phyloP scores from a whole-genome alignment of 1,284 basidiomycete genomes.

The Ganoderma sinense region DNA sequence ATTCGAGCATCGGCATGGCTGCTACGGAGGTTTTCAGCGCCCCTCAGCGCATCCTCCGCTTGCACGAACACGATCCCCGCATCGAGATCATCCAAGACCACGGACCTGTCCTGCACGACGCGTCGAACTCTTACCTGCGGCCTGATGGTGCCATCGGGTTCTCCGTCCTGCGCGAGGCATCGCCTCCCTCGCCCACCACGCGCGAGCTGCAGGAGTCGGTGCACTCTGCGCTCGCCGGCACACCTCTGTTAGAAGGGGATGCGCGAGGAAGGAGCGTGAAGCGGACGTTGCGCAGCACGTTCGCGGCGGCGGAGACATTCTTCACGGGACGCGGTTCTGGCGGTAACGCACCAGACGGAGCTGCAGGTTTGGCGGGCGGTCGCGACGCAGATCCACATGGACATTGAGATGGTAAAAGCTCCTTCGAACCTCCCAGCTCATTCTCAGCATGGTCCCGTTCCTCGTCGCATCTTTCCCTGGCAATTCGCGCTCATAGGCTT shows the following conservation, averaged over 20 bases:
- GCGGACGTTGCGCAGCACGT: conserved; percentile 67
- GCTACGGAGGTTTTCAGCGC: conserved; percentile 24
- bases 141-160: conserved; percentile 29
- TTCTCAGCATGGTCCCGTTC: no score
- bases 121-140: conserved; percentile 35
- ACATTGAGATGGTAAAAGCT: conserved; percentile 29
- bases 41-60: conserved; percentile 21
- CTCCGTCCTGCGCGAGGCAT: conserved; percentile 35
- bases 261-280: conserved; percentile 65
- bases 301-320: conserved; percentile 72
- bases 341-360: conserved; percentile 35
- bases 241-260: conserved; percentile 43
- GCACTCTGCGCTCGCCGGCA: conserved; percentile 47
- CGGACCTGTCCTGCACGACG: conserved; percentile 29
- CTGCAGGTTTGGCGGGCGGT: conserved; percentile 30
- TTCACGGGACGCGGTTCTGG: conserved; percentile 50
- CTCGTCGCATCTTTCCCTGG: not conserved
- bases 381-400: conserved; percentile 38
- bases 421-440: not conserved
- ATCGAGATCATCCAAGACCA: conserved; percentile 22
- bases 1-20: conserved; percentile 27
- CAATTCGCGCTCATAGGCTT: not conserved
- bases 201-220: conserved; percentile 52
- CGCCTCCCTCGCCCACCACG: conserved; percentile 38
- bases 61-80: conserved; percentile 23